phyloP scores from a whole-genome alignment of 495 filamentous ascomycete genomes.

The Parathielavia appendiculata region DNA sequence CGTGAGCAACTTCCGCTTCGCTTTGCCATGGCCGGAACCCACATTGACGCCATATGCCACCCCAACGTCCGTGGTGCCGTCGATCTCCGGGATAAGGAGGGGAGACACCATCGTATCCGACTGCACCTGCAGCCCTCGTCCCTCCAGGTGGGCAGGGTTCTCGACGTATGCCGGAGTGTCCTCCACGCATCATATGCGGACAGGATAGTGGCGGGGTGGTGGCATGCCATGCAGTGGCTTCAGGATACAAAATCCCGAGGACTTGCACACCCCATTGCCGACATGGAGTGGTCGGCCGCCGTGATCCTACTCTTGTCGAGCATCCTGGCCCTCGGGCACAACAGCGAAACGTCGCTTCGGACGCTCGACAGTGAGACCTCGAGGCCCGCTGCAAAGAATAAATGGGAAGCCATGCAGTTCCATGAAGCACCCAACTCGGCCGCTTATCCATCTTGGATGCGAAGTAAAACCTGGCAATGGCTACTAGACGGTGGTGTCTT shows the following conservation, averaged over 20 bases:
- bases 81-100: conserved; percentile 58
- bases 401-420: conserved; percentile 38
- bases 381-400: conserved; percentile 17
- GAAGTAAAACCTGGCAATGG: conserved; percentile 68
- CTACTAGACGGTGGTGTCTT: conserved; percentile 51
- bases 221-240: conserved; percentile 69
- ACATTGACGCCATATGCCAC: conserved; percentile 42
- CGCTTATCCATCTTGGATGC: conserved; percentile 61
- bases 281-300: conserved; percentile 74
- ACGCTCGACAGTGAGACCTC: background rate
- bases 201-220: conserved; percentile 65
- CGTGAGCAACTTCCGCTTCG: conserved; percentile 8
- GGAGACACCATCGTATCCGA: conserved; percentile 57
- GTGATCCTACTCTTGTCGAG: conserved; percentile 62
- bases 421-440: conserved; percentile 43
- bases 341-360: conserved; percentile 18
- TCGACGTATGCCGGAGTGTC: conserved; percentile 58
- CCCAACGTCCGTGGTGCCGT: conserved; percentile 51
- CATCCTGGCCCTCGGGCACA: conserved; percentile 38
- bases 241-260: conserved; percentile 42
- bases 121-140: conserved; percentile 62
- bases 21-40: conserved; percentile 27
- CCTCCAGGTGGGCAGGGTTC: conserved; percentile 51
- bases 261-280: conserved; percentile 27
- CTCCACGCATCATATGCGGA: conserved; percentile 58